These are phyloP conservation scores for Acidomyces sp. DNA, from an alignment of 495 filamentous ascomycete genomes.

Conservation along the genomic window DNA sequence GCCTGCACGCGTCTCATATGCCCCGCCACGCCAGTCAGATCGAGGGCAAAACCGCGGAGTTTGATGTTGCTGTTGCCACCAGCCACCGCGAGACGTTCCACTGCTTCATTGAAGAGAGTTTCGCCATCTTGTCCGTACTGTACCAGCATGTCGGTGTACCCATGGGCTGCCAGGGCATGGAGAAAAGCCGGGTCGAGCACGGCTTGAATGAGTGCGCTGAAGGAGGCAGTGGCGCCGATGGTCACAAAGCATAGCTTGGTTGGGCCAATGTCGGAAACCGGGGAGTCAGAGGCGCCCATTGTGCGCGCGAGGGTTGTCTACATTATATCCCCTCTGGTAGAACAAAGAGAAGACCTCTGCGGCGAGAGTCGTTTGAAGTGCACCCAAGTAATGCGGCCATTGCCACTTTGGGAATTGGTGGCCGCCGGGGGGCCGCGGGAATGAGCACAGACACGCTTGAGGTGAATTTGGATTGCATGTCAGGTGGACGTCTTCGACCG, in stretches of 20 bases:
- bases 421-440: background rate
- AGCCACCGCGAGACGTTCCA: conserved; percentile 13
- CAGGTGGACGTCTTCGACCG: too few relatives aligned
- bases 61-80: conserved; percentile 29
- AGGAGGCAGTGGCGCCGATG: conserved; percentile 80
- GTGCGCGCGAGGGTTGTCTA: background rate
- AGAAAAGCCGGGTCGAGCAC: conserved; percentile 51
- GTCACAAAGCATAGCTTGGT: conserved; percentile 61
- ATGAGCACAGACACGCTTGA: background rate
- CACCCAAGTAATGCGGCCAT: too few relatives aligned
- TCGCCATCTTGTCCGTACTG: conserved; percentile 60
- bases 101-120: conserved; percentile 33
- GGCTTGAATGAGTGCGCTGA: conserved; percentile 54
- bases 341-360: too few relatives aligned
- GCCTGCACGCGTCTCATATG: conserved; percentile 47
- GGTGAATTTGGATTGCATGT: too few relatives aligned
- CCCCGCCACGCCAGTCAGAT: conserved; percentile 38
- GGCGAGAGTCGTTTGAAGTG: too few relatives aligned
- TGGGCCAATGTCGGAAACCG: background rate
- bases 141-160: conserved; percentile 54
- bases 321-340: too few relatives aligned
- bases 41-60: conserved; percentile 55
- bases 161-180: conserved; percentile 35
- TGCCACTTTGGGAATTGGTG: too few relatives aligned
- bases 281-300: background rate